Percentiles rank a stretch among this genome's conserved stretches.
These are phyloP conservation scores for Phytophthora tubulina DNA, from an alignment of 352 stramenopile genomes.

Conservation along the genomic window DNA sequence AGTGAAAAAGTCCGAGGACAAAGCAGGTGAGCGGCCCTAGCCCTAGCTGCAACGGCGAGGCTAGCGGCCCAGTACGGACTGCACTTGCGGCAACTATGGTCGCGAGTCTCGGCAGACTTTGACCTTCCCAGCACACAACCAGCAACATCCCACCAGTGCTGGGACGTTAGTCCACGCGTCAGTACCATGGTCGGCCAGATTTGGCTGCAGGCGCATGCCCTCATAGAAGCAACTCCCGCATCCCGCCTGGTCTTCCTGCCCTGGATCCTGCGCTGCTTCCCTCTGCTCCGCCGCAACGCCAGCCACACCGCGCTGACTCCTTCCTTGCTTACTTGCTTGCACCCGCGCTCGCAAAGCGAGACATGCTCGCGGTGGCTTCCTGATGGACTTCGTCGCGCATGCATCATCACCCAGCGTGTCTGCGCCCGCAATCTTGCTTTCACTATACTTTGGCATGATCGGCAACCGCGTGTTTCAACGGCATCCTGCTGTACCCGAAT, in stretches of 20 bases:
- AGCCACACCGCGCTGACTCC: slow-evolving; percentile 29
- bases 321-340: slow-evolving; percentile 4
- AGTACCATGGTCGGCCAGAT: slow-evolving; percentile 21
- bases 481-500: background rate
- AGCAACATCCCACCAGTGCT: background rate
- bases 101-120: slow-evolving; percentile 10
- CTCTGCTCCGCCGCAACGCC: slow-evolving; percentile 15
- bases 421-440: slow-evolving; percentile 21
- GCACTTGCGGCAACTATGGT: background rate
- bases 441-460: slow-evolving; percentile 11
- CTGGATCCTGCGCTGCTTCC: slow-evolving; percentile 34
- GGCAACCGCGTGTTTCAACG: background rate
- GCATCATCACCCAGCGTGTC: slow-evolving; percentile 4
- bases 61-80: slow-evolving; percentile 13
- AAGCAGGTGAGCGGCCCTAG: slow-evolving; percentile 16
- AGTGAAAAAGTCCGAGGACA: slow-evolving; percentile 27
- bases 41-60: slow-evolving; percentile 17
- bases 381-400: background rate
- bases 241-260: slow-evolving; percentile 37
- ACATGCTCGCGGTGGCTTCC: slow-evolving; percentile 20
- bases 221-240: slow-evolving; percentile 5
- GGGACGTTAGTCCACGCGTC: slow-evolving; percentile 13
- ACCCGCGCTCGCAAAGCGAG: slow-evolving; percentile 1
- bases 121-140: background rate
- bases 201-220: slow-evolving; percentile 15